Evolutionary conservation across 306 rosid species (phyloP).

Genomic region (Quercus dentata): DNA sequence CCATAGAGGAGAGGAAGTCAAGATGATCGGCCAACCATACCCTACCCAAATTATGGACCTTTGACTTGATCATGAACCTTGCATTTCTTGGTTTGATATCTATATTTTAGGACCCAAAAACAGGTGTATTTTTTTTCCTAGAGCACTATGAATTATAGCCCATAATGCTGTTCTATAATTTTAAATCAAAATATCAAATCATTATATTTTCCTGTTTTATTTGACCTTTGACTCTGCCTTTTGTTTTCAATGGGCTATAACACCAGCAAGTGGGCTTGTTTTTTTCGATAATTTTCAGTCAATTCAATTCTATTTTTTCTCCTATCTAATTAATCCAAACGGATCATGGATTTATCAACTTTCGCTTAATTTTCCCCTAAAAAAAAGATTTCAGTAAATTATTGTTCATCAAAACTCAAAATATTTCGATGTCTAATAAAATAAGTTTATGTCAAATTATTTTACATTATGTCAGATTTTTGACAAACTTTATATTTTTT

Average conservation of each 20-base stretch:
- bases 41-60: not conserved
- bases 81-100: not conserved
- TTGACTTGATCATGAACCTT: not conserved
- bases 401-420: not conserved
- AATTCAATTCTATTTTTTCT: too few species aligned
- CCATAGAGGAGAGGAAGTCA: not conserved
- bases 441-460: too few species aligned
- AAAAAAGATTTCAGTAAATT: not conserved
- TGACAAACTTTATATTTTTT: too few species aligned
- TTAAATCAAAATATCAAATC: not conserved
- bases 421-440: not conserved
- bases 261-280: not conserved
- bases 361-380: not conserved
- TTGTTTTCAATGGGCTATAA: not conserved
- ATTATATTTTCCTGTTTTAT: not conserved
- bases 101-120: not conserved
- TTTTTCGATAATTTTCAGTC: not conserved
- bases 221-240: not conserved
- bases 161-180: not conserved
- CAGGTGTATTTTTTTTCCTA: not conserved
- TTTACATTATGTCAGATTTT: too few species aligned
- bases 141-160: not conserved
- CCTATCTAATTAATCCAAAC: not conserved
- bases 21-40: not conserved
- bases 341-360: not conserved